A percentile compares a stretch with the other conserved stretches of the same genome.
These are phyloP conservation scores for Peniophora sp. DNA, from an alignment of 1,284 basidiomycete species.

Conservation along the genomic window DNA sequence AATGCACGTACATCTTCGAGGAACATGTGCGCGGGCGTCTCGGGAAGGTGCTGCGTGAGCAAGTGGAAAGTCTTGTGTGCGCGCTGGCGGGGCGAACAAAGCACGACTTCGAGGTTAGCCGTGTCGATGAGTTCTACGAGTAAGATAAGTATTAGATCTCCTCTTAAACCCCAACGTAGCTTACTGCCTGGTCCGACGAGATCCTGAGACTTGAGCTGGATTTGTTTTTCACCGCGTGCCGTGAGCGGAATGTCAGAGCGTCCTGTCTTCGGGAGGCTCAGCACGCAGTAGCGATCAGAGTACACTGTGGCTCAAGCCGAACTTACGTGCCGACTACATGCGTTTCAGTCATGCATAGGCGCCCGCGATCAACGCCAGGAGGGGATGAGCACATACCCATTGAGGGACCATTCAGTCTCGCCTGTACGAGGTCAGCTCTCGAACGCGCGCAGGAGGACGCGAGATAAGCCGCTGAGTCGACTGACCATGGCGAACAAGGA, in stretches of 20 bases:
- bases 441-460: conserved; percentile 1
- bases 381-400: conserved; percentile 44
- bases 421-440: conserved; percentile 35
- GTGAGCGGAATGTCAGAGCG: conserved; percentile 85
- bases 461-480: conserved; percentile 1
- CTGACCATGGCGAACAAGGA: conserved; percentile 71
- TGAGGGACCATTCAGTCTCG: conserved; percentile 92
- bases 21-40: conserved; percentile 44
- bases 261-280: conserved; percentile 59
- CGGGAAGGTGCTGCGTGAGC: conserved; percentile 52
- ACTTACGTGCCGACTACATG: conserved; percentile 62
- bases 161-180: conserved; percentile 20
- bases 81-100: conserved; percentile 79
- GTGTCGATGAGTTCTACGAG: conserved; percentile 72
- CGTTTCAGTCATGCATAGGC: conserved; percentile 4
- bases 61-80: conserved; percentile 83
- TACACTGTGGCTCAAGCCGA: conserved; percentile 11
- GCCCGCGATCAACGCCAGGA: conserved; percentile 1
- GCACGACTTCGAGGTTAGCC: conserved; percentile 64
- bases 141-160: conserved; percentile 4
- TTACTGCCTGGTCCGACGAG: conserved; percentile 75
- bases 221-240: conserved; percentile 66
- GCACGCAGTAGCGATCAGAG: conserved; percentile 2
- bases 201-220: conserved; percentile 54
- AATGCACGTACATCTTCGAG: conserved; percentile 50